These are phyloP conservation scores for Backusella parvicylindrica DNA, from an alignment of 192 early-diverging fungal species.

Conservation along the genomic window DNA sequence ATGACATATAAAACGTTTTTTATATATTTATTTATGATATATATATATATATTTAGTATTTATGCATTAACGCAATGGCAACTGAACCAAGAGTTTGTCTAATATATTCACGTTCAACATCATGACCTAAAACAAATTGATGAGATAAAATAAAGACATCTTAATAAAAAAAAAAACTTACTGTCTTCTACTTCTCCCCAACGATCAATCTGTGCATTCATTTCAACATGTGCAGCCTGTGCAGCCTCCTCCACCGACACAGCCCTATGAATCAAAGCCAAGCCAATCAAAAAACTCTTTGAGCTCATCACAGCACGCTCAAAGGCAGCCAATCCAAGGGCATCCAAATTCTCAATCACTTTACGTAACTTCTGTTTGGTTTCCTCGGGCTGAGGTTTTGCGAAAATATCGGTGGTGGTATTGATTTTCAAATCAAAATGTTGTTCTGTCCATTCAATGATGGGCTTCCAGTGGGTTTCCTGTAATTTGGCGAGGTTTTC, in stretches of 20 bases:
- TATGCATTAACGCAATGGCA: constrained; percentile 46
- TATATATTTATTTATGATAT: too few relatives aligned
- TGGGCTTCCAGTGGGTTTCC: constrained; percentile 71
- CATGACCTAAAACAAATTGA: constrained; percentile 49
- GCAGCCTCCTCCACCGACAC: constrained; percentile 76
- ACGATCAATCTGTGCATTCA: constrained; percentile 77
- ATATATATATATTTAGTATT: not conserved
- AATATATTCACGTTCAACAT: constrained; percentile 70
- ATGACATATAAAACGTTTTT: too few relatives aligned
- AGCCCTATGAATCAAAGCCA: constrained; percentile 78
- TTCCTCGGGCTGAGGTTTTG: constrained; percentile 59
- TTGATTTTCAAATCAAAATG: constrained; percentile 66
- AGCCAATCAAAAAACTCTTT: constrained; percentile 89
- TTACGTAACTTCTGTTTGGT: constrained; percentile 55
- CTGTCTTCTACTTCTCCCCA: constrained; percentile 93
- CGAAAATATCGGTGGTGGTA: constrained; percentile 70
- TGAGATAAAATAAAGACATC: not conserved
- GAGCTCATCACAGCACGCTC: constrained; percentile 81
- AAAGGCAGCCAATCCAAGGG: constrained; percentile 82
- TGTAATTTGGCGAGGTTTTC: constrained; percentile 79
- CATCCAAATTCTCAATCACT: constrained; percentile 54
- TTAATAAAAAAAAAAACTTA: too few relatives aligned
- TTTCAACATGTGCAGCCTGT: constrained; percentile 79
- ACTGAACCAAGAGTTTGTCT: constrained; percentile 77
- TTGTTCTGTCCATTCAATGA: constrained; percentile 71